A percentile compares a stretch with the other conserved stretches of the same genome.
Evolutionary conservation across 805 yeast genomes (phyloP).

Genomic region (Priceomyces castillae): DNA sequence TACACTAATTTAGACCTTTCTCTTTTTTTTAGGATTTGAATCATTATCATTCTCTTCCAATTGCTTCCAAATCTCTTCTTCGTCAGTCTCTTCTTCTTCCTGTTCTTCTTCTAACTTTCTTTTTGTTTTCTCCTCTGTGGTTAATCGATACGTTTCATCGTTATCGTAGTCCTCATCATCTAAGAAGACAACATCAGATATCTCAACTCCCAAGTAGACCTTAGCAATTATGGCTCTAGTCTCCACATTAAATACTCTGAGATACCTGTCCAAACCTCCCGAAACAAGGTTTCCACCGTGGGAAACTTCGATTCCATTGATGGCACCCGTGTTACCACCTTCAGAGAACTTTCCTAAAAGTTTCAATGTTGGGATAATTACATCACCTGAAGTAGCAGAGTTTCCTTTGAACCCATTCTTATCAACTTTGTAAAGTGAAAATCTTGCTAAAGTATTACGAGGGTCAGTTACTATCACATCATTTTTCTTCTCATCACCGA

Average conservation of each 20-base stretch:
- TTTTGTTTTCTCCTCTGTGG: constrained; percentile 20
- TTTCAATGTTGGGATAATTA: constrained; percentile 45
- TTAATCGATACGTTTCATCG: constrained; percentile 8
- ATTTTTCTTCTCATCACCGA: constrained; percentile 31
- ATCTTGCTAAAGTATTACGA: constrained; percentile 60
- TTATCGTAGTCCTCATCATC: constrained; percentile 42
- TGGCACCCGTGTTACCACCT: constrained; percentile 61
- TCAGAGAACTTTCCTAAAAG: constrained; percentile 60
- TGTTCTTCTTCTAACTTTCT: constrained; percentile 14
- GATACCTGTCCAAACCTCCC: constrained; percentile 87
- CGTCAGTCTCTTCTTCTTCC: constrained; percentile 23
- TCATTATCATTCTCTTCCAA: constrained; percentile 30
- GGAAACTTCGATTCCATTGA: constrained; percentile 59
- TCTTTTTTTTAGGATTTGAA: constrained; percentile 30
- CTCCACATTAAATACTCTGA: constrained; percentile 67
- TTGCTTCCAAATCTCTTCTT: constrained; percentile 39
- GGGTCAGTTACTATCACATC: constrained; percentile 71
- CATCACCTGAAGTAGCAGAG: constrained; percentile 47
- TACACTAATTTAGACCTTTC: neutral
- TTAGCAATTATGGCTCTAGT: constrained; percentile 63
- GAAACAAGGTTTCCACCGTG: constrained; percentile 53
- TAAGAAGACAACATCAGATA: constrained; percentile 50
- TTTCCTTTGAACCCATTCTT: constrained; percentile 32
- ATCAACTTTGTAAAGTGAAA: constrained; percentile 37
- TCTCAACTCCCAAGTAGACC: constrained; percentile 73